A percentile compares a stretch with the other conserved stretches of the same genome.
These are phyloP conservation scores for Haplosporangium gracile DNA, from an alignment of 192 early-diverging fungal species.

Conservation along the genomic window DNA sequence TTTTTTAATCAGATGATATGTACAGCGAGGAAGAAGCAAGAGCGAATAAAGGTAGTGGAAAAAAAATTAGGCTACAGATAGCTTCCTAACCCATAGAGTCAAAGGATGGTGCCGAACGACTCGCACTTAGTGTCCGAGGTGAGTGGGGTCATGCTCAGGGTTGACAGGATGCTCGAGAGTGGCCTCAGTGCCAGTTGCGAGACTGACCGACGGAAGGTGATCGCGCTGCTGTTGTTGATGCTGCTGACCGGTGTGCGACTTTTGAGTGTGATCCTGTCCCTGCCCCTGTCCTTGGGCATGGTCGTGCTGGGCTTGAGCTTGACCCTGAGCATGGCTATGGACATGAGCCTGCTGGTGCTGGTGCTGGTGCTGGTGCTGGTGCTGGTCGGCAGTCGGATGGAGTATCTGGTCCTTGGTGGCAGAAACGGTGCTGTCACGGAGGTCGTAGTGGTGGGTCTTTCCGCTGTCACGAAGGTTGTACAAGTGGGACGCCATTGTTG, in stretches of 20 bases:
- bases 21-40: neutral
- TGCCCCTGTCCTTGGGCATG: neutral
- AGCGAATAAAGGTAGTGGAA: neutral
- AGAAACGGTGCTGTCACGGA: conserved; percentile 37
- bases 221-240: neutral
- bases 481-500: conserved; percentile 21
- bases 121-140: neutral
- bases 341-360: neutral
- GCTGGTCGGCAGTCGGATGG: neutral
- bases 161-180: conserved; percentile 46
- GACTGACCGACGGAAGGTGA: neutral
- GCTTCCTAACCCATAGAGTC: neutral
- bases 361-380: neutral
- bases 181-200: conserved; percentile 38
- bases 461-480: neutral
- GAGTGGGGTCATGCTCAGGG: conserved; percentile 11
- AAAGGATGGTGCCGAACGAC: neutral
- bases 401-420: neutral
- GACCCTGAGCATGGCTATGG: neutral
- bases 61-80: neutral
- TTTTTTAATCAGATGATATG: neutral
- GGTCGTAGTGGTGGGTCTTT: conserved; percentile 17
- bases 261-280: conserved; percentile 2
- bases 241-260: neutral
- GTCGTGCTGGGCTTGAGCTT: neutral